phyloP scores from a whole-genome alignment of 176 grass and related monocot species.

The Paspalum vaginatum region DNA sequence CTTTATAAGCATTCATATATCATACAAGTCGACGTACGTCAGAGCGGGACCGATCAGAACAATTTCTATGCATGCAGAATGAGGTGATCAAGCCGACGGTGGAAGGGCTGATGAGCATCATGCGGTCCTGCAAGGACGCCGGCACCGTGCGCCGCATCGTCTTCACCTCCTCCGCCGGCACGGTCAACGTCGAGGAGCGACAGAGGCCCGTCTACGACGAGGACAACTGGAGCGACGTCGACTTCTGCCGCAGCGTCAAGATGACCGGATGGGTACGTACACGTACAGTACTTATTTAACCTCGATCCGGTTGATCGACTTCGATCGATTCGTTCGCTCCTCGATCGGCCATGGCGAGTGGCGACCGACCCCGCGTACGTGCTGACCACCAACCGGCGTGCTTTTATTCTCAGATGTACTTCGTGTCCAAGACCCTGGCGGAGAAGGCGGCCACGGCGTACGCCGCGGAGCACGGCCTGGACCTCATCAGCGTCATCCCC shows the following conservation, averaged over 20 bases:
- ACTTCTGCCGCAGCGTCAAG: constrained; percentile 84
- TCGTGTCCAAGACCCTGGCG: constrained; percentile 79
- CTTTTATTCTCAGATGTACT: constrained; percentile 72
- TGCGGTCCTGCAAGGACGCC: constrained; percentile 82
- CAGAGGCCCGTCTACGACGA: constrained; percentile 60
- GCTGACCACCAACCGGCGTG: too few species aligned
- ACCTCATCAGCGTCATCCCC: constrained; percentile 85
- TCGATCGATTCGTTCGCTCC: too few species aligned
- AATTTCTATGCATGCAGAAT: constrained; percentile 46
- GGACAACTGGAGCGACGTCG: constrained; percentile 75
- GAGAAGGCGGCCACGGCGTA: constrained; percentile 84
- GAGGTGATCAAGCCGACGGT: constrained; percentile 91
- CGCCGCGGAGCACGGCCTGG: constrained; percentile 58
- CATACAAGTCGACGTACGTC: too few species aligned
- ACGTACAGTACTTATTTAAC: too few species aligned
- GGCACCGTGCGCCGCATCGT: constrained; percentile 80
- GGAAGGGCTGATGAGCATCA: constrained; percentile 81
- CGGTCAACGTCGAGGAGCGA: constrained; percentile 67
- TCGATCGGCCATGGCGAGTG: neutral
- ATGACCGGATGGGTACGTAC: constrained; percentile 94
- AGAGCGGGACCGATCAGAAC: too few species aligned
- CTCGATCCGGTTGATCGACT: too few species aligned
- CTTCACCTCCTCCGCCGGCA: constrained; percentile 90
- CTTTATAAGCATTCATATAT: too few species aligned
- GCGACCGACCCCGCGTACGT: too few species aligned